A percentile compares a stretch with the other conserved stretches of the same genome.
phyloP scores from a whole-genome alignment of 2,329 filamentous ascomycete species.

The Verticillium isaacii region DNA sequence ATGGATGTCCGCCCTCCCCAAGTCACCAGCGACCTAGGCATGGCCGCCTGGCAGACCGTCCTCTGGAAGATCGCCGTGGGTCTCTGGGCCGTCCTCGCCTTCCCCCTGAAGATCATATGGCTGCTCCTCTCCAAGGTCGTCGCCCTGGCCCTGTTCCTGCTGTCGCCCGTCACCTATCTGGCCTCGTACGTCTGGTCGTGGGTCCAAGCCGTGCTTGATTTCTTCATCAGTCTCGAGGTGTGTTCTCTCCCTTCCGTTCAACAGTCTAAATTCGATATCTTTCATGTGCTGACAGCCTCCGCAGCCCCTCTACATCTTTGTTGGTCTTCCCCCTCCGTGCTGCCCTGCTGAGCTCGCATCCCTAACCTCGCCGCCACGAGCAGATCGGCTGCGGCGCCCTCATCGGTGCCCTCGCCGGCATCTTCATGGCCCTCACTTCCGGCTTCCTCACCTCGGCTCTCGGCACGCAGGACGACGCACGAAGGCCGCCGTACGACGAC shows the following conservation, averaged over 20 bases:
- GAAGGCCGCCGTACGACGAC: constrained; percentile 5
- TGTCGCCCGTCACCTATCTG: constrained; percentile 31
- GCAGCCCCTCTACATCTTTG: constrained; percentile 38
- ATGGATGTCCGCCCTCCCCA: neutral
- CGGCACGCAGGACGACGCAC: constrained; percentile 29
- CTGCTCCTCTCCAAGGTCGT: constrained; percentile 20
- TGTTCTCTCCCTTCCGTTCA: constrained; percentile 6
- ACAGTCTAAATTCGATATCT: neutral
- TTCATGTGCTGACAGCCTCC: neutral
- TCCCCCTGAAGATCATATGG: constrained; percentile 25
- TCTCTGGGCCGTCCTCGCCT: constrained; percentile 7
- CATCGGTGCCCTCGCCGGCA: constrained; percentile 60
- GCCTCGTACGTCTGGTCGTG: constrained; percentile 20
- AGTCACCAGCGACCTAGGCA: neutral
- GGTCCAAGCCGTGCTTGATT: constrained; percentile 16
- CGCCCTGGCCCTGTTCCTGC: constrained; percentile 11
- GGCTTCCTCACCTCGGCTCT: constrained; percentile 48
- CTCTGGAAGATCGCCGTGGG: neutral
- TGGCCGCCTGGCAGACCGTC: neutral
- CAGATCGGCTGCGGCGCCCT: constrained; percentile 61
- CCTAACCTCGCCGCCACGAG: neutral
- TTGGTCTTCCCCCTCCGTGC: constrained; percentile 17
- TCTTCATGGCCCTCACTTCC: constrained; percentile 53
- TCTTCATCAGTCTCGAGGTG: constrained; percentile 31
- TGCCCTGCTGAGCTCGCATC: constrained; percentile 18